Base-by-base conservation (phyloP, 2,329 filamentous ascomycete genomes). In the Neobulgaria alba region DNA sequence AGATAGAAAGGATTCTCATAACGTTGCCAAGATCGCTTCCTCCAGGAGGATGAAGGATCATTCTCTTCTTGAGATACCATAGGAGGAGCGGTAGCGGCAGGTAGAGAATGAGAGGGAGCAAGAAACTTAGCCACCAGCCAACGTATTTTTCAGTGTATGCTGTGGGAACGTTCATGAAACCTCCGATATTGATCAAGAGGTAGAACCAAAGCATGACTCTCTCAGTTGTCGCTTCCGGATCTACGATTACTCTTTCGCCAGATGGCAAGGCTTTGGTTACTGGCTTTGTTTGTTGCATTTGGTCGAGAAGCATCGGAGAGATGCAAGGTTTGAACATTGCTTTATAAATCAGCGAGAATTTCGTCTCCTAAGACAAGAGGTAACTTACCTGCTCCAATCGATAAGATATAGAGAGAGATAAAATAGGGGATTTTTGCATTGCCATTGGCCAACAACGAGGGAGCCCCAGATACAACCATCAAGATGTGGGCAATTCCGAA, bases 241-340 rank as follows among this genome's bases (percentile, higher is more conserved):
- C 76, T 3, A 75, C 65, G 38, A 81, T 74, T 31, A 79, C 73
- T 14, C 71, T 71, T 50, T 79, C 71, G 19, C 77, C 77, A 4
- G 61, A 63, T 50, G 72, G 69, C 4, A 72, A 60, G 1, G 61
- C 61, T 50, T 65, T 66, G 26, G 63, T 63, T 36, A 66, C 66
- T 3, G 63, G 56, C 15, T 59, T 62, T 41, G 65, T 63, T 41
- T 66, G 50, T 33, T 52, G 49, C 50, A 68, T 66, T 51, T 81
- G 75, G 53, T 81, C 77, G 4, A 75, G 74, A 38, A 81, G 71
- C 21, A 77, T 63, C 2, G 75, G 73, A 0, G 75, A 73, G 29
- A 84, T 79, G 50, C 82, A 84, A 15, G 77, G 72, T 63, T 85
- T 85, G 69, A 85, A 84, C 48, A 81, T 77, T 42, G 80, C 80